Evolutionary conservation across 257 asterid genomes (phyloP).

Genomic region (Paulownia fortunei): DNA sequence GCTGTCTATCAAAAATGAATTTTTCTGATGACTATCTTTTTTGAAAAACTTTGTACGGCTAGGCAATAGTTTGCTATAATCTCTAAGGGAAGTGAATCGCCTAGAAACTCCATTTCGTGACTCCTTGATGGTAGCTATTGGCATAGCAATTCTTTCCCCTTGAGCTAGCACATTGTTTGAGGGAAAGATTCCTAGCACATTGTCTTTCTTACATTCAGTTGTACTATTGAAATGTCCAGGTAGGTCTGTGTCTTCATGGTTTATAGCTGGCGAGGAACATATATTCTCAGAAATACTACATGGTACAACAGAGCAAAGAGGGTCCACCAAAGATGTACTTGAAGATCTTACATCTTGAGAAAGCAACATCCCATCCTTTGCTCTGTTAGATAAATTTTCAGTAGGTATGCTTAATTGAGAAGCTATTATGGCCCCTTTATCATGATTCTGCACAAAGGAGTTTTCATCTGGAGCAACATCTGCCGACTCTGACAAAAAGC

Average conservation of each 20-base stretch:
- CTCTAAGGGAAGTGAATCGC: constrained; percentile 52
- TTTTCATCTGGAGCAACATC: constrained; percentile 64
- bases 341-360: constrained; percentile 68
- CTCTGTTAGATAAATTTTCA: constrained; percentile 44
- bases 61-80: constrained; percentile 48
- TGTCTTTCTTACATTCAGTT: constrained; percentile 37
- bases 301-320: constrained; percentile 85
- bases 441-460: constrained; percentile 59
- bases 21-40: constrained; percentile 35
- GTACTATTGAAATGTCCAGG: constrained; percentile 20
- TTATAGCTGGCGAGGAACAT: constrained; percentile 43
- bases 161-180: constrained; percentile 36
- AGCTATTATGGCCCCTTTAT: constrained; percentile 42
- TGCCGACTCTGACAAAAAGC: constrained; percentile 82
- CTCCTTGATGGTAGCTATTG: constrained; percentile 40
- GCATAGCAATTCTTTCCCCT: constrained; percentile 34
- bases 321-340: constrained; percentile 55
- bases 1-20: constrained; percentile 32
- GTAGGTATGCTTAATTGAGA: constrained; percentile 63
- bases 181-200: constrained; percentile 35
- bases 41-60: constrained; percentile 29
- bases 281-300: constrained; percentile 69
- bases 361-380: constrained; percentile 39
- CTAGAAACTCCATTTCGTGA: constrained; percentile 46
- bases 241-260: constrained; percentile 34